Evolutionary conservation across 352 stramenopile species (phyloP).

Genomic region (Pythium sp.): DNA sequence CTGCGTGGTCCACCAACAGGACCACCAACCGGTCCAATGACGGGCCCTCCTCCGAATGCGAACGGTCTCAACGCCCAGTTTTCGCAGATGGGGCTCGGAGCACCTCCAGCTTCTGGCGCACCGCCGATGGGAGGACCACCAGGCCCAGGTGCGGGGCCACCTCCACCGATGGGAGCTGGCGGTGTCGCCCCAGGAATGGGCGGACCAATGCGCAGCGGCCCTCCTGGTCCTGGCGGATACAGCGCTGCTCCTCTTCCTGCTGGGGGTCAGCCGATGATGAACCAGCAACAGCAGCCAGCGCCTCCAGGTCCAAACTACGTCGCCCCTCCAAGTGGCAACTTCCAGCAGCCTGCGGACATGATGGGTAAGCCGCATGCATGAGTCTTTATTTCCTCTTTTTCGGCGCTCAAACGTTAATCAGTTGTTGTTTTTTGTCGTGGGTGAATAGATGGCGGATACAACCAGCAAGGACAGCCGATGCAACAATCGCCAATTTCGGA

Average conservation of each 20-base stretch:
- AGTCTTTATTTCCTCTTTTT: background rate
- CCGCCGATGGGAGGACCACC: constrained; percentile 34
- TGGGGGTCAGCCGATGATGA: constrained; percentile 16
- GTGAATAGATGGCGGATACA: constrained; percentile 48
- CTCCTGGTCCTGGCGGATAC: constrained; percentile 16
- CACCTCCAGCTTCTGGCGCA: constrained; percentile 18
- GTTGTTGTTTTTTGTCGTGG: constrained; percentile 1
- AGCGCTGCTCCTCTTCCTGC: background rate
- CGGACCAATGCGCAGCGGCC: constrained; percentile 13
- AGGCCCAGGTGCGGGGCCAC: constrained; percentile 18
- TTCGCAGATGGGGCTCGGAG: constrained; percentile 63
- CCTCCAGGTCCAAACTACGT: constrained; percentile 25
- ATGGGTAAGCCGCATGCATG: constrained; percentile 40
- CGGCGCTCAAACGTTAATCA: background rate
- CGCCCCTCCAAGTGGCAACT: constrained; percentile 67
- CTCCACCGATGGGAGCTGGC: constrained; percentile 22
- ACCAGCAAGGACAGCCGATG: constrained; percentile 43
- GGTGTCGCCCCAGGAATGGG: background rate
- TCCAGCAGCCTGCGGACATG: constrained; percentile 75
- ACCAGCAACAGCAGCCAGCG: constrained; percentile 26
- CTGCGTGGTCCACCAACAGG: constrained; percentile 17
- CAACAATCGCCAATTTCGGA: constrained; percentile 57
- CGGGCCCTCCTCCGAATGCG: constrained; percentile 16
- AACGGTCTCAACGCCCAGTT: constrained; percentile 60
- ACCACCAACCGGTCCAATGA: constrained; percentile 6